A percentile compares a stretch with the other conserved stretches of the same genome.
Evolutionary conservation across 106 monocot genomes (phyloP).

Genomic region (Chionographis japonica): DNA sequence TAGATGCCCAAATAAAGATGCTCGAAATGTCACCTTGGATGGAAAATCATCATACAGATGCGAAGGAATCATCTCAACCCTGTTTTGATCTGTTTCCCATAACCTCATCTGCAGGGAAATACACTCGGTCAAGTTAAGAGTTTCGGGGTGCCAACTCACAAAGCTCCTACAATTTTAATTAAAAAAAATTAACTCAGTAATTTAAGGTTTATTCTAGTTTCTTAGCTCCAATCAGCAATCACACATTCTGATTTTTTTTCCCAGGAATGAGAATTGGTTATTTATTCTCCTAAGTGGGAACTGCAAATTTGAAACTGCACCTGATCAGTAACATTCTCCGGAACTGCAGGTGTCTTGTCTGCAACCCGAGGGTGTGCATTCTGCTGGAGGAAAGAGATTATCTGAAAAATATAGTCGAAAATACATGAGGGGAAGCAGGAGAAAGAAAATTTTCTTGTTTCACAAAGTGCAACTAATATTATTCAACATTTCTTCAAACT

Average conservation of each 20-base stretch:
- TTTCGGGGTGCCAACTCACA: too few relatives aligned
- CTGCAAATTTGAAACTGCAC: slow-evolving; percentile 6
- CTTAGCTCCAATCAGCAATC: not conserved
- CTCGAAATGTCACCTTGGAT: slow-evolving; percentile 49
- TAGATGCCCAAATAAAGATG: not conserved
- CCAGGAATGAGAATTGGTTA: too few relatives aligned
- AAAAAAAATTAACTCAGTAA: too few relatives aligned
- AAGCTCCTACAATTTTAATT: too few relatives aligned
- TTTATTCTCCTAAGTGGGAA: too few relatives aligned
- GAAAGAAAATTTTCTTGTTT: not conserved
- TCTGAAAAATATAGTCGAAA: slow-evolving; percentile 44
- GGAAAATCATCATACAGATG: slow-evolving; percentile 99
- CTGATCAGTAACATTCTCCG: slow-evolving; percentile 99
- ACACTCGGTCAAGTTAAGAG: not conserved
- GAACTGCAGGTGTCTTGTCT: slow-evolving; percentile 77
- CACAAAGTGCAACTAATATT: not conserved
- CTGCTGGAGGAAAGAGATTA: slow-evolving; percentile 93
- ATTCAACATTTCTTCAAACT: too few relatives aligned
- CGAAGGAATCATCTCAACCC: slow-evolving; percentile 76
- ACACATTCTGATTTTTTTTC: too few relatives aligned
- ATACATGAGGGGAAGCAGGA: slow-evolving; percentile 1
- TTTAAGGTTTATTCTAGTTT: not conserved
- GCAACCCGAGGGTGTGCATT: slow-evolving; percentile 98
- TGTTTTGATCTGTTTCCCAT: slow-evolving; percentile 90
- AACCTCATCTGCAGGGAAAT: slow-evolving; percentile 68